Base-by-base conservation (phyloP, 352 stramenopile genomes). In the Globisporangium parvum region DNA sequence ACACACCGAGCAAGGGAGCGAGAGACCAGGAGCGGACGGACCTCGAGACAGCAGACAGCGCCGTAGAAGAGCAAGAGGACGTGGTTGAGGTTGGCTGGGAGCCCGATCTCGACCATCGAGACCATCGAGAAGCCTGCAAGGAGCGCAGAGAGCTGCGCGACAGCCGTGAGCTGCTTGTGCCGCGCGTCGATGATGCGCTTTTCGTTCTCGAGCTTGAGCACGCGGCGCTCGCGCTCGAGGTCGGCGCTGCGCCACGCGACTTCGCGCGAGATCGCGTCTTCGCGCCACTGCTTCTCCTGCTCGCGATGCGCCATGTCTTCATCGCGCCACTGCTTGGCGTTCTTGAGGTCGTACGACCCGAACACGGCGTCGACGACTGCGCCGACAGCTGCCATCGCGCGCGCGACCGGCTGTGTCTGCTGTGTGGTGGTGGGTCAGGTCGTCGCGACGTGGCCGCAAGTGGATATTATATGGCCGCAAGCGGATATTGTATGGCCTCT, bases 311-410 rank as follows among this genome's bases (percentile, higher is more conserved):
- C 57, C 14, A 91, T 28, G 62, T 93, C 83, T 48, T 93, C 83
- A 46, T 91, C 72, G 15, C 83, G 80, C 83, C 83, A 93, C 55
- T 88, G 78, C 73, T 88, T 88, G 66, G 79, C 69, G 65, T 90
- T 85, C 70, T 91, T 89, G 55, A 91, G 67, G 55, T 93, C 83
- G 57, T 93, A 93, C 47, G 81, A 89, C 28, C 80, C 83, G 62
- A 91, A 89, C 51, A 93, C 79, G 33, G 79, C 80, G 57, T 87
- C 77, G 47, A 91, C 77, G 11, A 88, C 73, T 0, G 76, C 78
- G 12, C 76, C 73, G 14, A 89, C 75, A 1, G 69, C 71, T 52
- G 73, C 67, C 80, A 75, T n/a, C n/a, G n/a, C n/a, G n/a, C n/a
- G n/a, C n/a, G n/a, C n/a, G n/a, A n/a, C n/a, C n/a, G n/a, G n/a